These are phyloP conservation scores for Stagonosporopsis chrysanthemi DNA, from an alignment of 2,329 filamentous ascomycete genomes.

Conservation along the genomic window DNA sequence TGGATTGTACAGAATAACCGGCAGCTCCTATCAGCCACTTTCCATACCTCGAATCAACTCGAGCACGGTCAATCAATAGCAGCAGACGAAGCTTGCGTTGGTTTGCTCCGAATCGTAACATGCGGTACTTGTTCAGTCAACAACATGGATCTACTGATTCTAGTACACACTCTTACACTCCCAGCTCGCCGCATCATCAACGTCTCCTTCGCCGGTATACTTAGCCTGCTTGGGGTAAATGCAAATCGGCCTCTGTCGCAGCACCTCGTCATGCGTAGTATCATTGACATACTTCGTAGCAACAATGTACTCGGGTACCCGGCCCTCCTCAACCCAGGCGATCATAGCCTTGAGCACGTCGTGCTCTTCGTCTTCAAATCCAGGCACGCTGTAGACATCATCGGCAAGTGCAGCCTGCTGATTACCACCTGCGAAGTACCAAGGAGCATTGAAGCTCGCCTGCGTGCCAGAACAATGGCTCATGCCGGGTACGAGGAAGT, in stretches of 20 bases:
- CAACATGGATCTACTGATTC: no score
- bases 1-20: neutral
- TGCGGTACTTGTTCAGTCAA: neutral
- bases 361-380: slow-evolving; percentile 47
- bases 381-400: slow-evolving; percentile 35
- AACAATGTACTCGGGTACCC: slow-evolving; percentile 50
- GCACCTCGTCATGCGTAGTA: slow-evolving; percentile 26
- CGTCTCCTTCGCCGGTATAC: slow-evolving; percentile 41
- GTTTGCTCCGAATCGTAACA: no score
- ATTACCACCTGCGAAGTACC: slow-evolving; percentile 54
- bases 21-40: neutral
- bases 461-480: slow-evolving; percentile 52
- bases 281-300: slow-evolving; percentile 42
- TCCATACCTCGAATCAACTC: no score
- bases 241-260: slow-evolving; percentile 44
- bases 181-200: slow-evolving; percentile 36
- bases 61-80: no score
- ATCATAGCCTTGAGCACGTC: slow-evolving; percentile 58
- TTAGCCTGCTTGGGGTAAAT: slow-evolving; percentile 44
- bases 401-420: slow-evolving; percentile 16
- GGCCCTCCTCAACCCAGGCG: slow-evolving; percentile 53
- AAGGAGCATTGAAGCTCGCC: slow-evolving; percentile 50
- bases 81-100: no score
- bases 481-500: slow-evolving; percentile 57
- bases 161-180: slow-evolving; percentile 35